Evolutionary conservation across 139 green algal species (phyloP), one percentile per base, ranked within the genome.

Genomic region (Gonium pectorale): DNA sequence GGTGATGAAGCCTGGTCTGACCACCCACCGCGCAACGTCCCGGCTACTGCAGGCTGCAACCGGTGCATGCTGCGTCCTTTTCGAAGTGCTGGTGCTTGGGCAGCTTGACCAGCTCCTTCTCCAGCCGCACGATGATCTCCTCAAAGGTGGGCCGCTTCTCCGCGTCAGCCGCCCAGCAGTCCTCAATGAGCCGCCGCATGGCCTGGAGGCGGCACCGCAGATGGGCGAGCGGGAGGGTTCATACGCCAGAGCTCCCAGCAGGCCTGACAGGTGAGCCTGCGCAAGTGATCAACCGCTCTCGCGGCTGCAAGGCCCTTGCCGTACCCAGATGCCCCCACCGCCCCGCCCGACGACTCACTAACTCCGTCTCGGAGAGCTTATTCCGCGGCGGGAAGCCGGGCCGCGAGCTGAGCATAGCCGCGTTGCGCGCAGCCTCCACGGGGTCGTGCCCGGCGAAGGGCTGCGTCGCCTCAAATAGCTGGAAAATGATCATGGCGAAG

Each of bases 401-500:
- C 6, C 91, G 81, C 43, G 71, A 37, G 38, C 87, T 88, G 49
- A 90, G 60, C 81, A 93, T 88, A 22, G 91, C 91, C 17, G 91
- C 91, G 59, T 86, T 75, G 5, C 86, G 80, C 22, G 91, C 91
- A 0, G 91, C 91, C 60, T 93, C 79, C 73, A 93, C 82, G 1
- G 92, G 86, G 84, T 94, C 89, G 56, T 93, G 83, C 7, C 88
- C 87, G 41, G 93, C 81, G 63, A 90, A 93, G 19, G 94, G 92
- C n/a, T 90, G 89, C 60, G 75, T 88, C 21, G 86, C 79, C 85
- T 92, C 91, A 67, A 95, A 96, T 41, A 96, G 80, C 89, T 97
- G 91, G 85, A 90, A 97, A 79, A 93, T 89, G 85, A 96, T 93
- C 74, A 97, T 92, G 51, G 90, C 94, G 85, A 96, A 96, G 64